These are phyloP conservation scores for Panicum miliaceum DNA, from an alignment of 176 grass and related monocot genomes.

Conservation along the genomic window DNA sequence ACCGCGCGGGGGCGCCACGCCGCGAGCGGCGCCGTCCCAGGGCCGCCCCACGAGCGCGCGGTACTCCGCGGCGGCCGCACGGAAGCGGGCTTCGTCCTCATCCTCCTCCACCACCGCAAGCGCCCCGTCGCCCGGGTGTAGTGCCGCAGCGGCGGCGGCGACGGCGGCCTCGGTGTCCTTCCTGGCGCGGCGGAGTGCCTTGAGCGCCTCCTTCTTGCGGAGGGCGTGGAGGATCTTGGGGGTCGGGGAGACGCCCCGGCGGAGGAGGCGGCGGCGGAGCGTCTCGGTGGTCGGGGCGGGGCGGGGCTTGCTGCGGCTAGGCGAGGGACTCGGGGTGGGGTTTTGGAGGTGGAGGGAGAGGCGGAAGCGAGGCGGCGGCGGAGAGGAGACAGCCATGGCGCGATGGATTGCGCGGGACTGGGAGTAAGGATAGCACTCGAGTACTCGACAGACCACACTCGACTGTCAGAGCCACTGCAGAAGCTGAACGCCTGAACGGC, in stretches of 20 bases:
- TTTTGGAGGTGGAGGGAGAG: constrained; percentile 42
- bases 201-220: constrained; percentile 87
- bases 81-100: constrained; percentile 58
- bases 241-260: constrained; percentile 67
- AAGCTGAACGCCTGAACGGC: too few relatives aligned
- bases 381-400: constrained; percentile 49
- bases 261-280: constrained; percentile 67
- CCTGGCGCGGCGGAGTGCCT: constrained; percentile 69
- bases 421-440: not conserved
- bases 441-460: not conserved
- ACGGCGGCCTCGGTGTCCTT: constrained; percentile 54
- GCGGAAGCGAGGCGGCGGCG: constrained; percentile 39
- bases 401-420: constrained; percentile 5
- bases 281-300: constrained; percentile 52
- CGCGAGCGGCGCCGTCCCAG: constrained; percentile 51
- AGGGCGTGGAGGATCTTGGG: constrained; percentile 88
- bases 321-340: not conserved
- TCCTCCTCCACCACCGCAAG: constrained; percentile 48
- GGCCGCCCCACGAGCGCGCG: constrained; percentile 61
- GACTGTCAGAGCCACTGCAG: too few relatives aligned
- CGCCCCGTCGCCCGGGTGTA: not conserved
- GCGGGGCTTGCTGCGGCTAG: constrained; percentile 24
- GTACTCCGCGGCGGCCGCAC: constrained; percentile 65
- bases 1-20: constrained; percentile 30
- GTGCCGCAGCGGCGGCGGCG: constrained; percentile 12